Conservation (phyloP, 495 filamentous ascomycete genomes). For the Lindgomyces ingoldianus region DNA sequence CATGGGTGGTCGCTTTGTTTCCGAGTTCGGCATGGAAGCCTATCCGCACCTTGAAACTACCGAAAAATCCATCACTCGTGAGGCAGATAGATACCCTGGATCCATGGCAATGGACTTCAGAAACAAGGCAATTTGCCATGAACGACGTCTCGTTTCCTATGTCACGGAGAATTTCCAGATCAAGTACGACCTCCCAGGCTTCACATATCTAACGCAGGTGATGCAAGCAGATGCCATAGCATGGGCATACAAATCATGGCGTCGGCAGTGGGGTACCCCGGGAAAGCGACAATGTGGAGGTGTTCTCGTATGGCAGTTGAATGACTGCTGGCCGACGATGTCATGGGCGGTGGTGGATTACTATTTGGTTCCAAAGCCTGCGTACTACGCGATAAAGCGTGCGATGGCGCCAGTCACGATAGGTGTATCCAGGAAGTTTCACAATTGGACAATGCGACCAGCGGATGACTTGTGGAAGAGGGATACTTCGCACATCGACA, state of each 20-base stretch:
- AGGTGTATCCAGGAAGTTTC: slow-evolving; percentile 20
- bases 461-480: slow-evolving; percentile 24
- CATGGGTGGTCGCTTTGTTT: slow-evolving; percentile 33
- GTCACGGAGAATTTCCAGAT: slow-evolving; percentile 35
- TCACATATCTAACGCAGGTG: slow-evolving; percentile 32
- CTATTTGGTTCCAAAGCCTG: slow-evolving; percentile 23
- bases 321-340: slow-evolving; percentile 33
- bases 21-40: slow-evolving; percentile 37
- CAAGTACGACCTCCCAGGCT: slow-evolving; percentile 23
- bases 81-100: slow-evolving; percentile 46
- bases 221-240: slow-evolving; percentile 30
- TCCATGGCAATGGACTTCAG: slow-evolving; percentile 32
- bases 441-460: slow-evolving; percentile 17
- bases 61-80: slow-evolving; percentile 19
- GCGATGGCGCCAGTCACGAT: slow-evolving; percentile 21
- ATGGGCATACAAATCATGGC: slow-evolving; percentile 33
- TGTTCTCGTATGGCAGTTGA: slow-evolving; percentile 34
- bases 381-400: slow-evolving; percentile 33
- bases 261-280: slow-evolving; percentile 15
- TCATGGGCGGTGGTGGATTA: slow-evolving; percentile 50
- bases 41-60: slow-evolving; percentile 30
- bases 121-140: slow-evolving; percentile 32
- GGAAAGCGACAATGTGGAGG: slow-evolving; percentile 31
- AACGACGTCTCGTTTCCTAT: slow-evolving; percentile 24
- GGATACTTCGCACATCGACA: slow-evolving; percentile 21